These are phyloP conservation scores for Sphaerostilbella broomeana DNA, from an alignment of 2,329 filamentous ascomycete species.

Conservation along the genomic window DNA sequence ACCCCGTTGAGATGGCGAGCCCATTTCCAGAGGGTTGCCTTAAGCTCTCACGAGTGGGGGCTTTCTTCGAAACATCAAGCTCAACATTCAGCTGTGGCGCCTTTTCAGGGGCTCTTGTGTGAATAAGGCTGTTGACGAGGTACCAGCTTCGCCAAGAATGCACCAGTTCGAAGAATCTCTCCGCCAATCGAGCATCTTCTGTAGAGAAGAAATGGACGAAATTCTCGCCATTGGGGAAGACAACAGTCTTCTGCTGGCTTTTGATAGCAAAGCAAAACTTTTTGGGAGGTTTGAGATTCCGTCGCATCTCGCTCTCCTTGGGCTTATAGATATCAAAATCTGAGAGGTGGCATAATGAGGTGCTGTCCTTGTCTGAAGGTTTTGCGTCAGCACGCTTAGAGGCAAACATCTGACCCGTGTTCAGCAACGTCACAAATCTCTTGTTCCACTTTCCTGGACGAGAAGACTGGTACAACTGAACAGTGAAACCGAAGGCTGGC, in stretches of 20 bases:
- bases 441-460: conserved; percentile 84
- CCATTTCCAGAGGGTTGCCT: conserved; percentile 2
- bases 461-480: conserved; percentile 74
- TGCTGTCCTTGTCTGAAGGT: conserved; percentile 56
- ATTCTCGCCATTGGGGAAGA: conserved; percentile 76
- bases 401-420: conserved; percentile 64
- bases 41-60: conserved; percentile 2
- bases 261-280: conserved; percentile 82
- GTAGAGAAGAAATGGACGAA: conserved; percentile 91
- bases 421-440: conserved; percentile 66
- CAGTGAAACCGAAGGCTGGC: conserved; percentile 58
- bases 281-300: conserved; percentile 75
- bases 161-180: conserved; percentile 62
- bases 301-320: conserved; percentile 59
- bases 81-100: conserved; percentile 14
- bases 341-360: conserved; percentile 73
- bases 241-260: conserved; percentile 79
- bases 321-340: conserved; percentile 90
- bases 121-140: conserved; percentile 62
- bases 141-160: conserved; percentile 92
- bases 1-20: conserved; percentile 7
- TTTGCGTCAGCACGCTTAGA: conserved; percentile 64
- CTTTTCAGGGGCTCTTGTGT: conserved; percentile 35
- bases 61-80: conserved; percentile 3
- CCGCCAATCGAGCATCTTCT: conserved; percentile 60